Evolutionary conservation across 73 alveolate genomes (phyloP), one percentile per base, ranked within the genome.

Genomic region (Paraurostyla sp.): DNA sequence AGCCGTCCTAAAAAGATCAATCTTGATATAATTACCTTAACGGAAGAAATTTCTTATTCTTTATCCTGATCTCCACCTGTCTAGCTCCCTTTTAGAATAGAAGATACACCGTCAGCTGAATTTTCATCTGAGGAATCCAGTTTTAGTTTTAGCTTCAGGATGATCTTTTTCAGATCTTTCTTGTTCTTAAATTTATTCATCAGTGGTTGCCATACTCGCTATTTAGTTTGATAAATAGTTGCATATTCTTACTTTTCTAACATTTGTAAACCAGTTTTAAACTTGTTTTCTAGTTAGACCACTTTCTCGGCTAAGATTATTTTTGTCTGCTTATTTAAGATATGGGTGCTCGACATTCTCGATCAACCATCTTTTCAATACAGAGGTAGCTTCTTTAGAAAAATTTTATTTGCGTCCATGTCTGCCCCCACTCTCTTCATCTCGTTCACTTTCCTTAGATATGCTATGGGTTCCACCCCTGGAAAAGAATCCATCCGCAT

Each of bases 271-370:
- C 82, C 82, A 65, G 36, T 65, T 65, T 40, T 65, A 22, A 2
- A 65, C 82, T 35, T 65, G 58, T 38, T 65, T 65, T 65, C 46
- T 65, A 22, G 82, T 65, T 23, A 65, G 23, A 32, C 82, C 82
- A 22, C 82, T 65, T 38, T 65, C 82, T 40, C 82, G 9, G 25
- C 60, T 36, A 1, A 65, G 58, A 18, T 22, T 22, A 65, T 18
- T 65, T 65, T 65, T 65, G 25, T 65, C 82, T 1, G 25, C 58
- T 9, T 56, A 56, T 65, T 65, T 65, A 22, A 65, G 58, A 40
- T 65, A 65, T 13, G 82, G 82, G 82, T 65, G 82, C 82, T 65
- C 82, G 58, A 65, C 82, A 65, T 65, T 65, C 41, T 65, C 82
- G 7, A 65, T 65, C 38, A 65, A 58, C 82, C 82, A 65, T 65